Conservation (phyloP, 169 alveolate genomes). For the Hepatocystis sp. region DNA sequence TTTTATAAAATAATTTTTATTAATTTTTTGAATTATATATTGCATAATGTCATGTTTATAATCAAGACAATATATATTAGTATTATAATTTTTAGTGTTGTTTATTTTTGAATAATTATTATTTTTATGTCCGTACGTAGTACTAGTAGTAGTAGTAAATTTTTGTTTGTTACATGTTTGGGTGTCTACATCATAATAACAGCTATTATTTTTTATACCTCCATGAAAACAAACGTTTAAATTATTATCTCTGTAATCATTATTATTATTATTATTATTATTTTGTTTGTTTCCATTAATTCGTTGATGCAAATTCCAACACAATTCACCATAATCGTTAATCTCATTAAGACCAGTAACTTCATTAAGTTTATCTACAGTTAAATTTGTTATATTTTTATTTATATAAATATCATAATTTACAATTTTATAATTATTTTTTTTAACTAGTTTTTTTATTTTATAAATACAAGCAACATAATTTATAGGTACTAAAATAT, state of each 20-base stretch:
- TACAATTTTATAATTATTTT: slow-evolving; percentile 32
- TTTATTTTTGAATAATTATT: too few species aligned
- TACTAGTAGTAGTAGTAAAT: too few species aligned
- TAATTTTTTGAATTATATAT: slow-evolving; percentile 29
- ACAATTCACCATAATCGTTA: slow-evolving; percentile 17
- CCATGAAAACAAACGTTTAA: background rate
- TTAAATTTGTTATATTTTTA: slow-evolving; percentile 15
- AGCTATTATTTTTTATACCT: background rate
- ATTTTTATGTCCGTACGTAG: too few species aligned
- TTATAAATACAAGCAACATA: slow-evolving; percentile 58
- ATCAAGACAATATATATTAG: slow-evolving; percentile 12
- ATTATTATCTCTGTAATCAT: background rate
- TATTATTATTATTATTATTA: background rate
- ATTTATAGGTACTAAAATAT: slow-evolving; percentile 66
- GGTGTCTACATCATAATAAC: too few species aligned
- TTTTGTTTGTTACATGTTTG: too few species aligned
- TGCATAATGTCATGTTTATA: slow-evolving; percentile 64
- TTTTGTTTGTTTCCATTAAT: background rate
- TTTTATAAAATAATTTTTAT: slow-evolving; percentile 61
- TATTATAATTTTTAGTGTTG: background rate
- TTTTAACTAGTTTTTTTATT: slow-evolving; percentile 43
- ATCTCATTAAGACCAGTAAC: slow-evolving; percentile 13
- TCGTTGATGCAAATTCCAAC: background rate
- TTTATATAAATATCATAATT: slow-evolving; percentile 20
- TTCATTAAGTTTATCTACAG: slow-evolving; percentile 13